Base-by-base conservation (phyloP, 2,329 filamentous ascomycete species). In the Pseudogymnoascus sp. region DNA sequence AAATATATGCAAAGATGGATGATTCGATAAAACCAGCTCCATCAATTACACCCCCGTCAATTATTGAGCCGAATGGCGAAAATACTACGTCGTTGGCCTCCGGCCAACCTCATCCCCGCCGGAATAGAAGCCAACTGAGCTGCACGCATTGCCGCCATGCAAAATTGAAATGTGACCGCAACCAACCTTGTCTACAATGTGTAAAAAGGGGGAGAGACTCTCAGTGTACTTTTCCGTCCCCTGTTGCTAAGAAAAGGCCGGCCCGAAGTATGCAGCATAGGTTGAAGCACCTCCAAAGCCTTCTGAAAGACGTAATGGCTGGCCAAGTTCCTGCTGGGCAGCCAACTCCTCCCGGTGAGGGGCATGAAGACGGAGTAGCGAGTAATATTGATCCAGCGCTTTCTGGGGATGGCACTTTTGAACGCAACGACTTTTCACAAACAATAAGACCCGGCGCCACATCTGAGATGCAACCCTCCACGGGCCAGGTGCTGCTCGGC, bases 221-320 rank as follows among this genome's bases (percentile, higher is more conserved):
- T 2, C 68, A 71, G 14, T 84, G 81, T 67, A 68, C 70, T 5
- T 83, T 84, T 68, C 79, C 80, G 22, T 77, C 79, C 14, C 76
- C 75, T 64, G 75, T 76, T 2, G 72, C 72, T 63, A 76, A 77
- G 67, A 70, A 70, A 60, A 73, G 70, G 61, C 70, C 74, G 16
- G 61, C 65, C 1, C 78, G 76, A 70, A 78, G 77, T 71, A 81
- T 85, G 80, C 77, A 80, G 28, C 78, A 80, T 8, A 74, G 81
- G 60, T 72, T 85, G 57, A 79, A 77, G 68, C 76, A 81, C 59
- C 79, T 85, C 0, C 81, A 84, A 69, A 79, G 79, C 60, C 79
- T 85, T 77, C 79, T 85, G n/a, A 76, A 81, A 36, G 76, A 74
- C 60, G 81, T 83, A 73, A 79, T 84, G 73, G 58, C 62, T n/a